A percentile compares a stretch with the other conserved stretches of the same genome.
Conservation (phyloP, 768 basidiomycete genomes). For the Agaricus blazei region DNA sequence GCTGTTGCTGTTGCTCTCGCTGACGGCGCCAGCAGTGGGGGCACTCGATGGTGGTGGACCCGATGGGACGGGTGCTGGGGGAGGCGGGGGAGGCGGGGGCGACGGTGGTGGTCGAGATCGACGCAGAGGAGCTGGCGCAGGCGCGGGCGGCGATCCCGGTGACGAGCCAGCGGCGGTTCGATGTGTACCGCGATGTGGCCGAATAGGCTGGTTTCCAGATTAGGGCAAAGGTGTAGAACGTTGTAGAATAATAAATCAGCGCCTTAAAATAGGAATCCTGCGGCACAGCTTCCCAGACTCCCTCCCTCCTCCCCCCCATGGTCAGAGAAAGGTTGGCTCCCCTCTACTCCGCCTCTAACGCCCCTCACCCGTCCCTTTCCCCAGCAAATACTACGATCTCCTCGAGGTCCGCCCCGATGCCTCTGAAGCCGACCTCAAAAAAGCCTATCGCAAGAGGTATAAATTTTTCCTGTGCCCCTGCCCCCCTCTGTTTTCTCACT, state of each 20-base stretch:
- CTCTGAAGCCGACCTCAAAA: constrained; percentile 84
- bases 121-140: too few species aligned
- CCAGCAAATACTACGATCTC: constrained; percentile 88
- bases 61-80: constrained; percentile 58
- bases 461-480: constrained; percentile 10
- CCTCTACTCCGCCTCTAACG: not conserved
- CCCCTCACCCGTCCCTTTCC: constrained; percentile 5
- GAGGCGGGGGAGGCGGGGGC: too few species aligned
- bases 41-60: constrained; percentile 88
- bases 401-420: constrained; percentile 79
- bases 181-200: too few species aligned
- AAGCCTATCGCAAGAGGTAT: constrained; percentile 93
- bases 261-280: constrained; percentile 23
- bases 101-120: too few species aligned
- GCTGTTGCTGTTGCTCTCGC: not conserved
- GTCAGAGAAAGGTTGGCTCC: constrained; percentile 62
- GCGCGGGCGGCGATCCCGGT: too few species aligned
- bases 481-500: constrained; percentile 3
- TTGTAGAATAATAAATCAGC: constrained; percentile 39
- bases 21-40: constrained; percentile 58
- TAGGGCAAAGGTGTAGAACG: constrained; percentile 31
- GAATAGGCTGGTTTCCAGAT: constrained; percentile 21
- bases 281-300: constrained; percentile 15
- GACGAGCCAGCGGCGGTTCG: too few species aligned
- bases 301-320: constrained; percentile 35